phyloP scores from a whole-genome alignment of 2,329 filamentous ascomycete species.

The Ascochyta koolunga region DNA sequence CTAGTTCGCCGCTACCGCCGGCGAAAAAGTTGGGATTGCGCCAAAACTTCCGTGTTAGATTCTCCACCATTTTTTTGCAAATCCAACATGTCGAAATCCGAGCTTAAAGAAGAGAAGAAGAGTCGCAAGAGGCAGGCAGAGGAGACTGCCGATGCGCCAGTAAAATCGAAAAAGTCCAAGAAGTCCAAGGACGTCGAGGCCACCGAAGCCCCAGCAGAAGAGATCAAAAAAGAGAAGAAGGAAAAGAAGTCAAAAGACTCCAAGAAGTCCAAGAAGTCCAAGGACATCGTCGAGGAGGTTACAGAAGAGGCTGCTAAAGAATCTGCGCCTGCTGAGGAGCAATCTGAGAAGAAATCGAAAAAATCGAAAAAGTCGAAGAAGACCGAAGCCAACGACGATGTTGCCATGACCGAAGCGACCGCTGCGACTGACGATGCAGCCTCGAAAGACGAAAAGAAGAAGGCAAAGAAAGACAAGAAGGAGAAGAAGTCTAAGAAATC shows the following conservation, averaged over 20 bases:
- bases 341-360: conserved; percentile 30
- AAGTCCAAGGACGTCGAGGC: conserved; percentile 26
- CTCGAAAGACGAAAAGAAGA: conserved; percentile 30
- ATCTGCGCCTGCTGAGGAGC: conserved; percentile 22
- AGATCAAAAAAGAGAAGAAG: conserved; percentile 33
- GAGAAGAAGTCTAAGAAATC: conserved; percentile 30
- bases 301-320: conserved; percentile 21
- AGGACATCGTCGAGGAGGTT: conserved; percentile 25
- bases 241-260: conserved; percentile 25
- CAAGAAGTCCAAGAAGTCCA: conserved; percentile 43
- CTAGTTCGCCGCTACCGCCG: conserved; percentile 26
- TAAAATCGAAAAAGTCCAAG: conserved; percentile 37
- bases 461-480: conserved; percentile 34
- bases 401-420: conserved; percentile 28
- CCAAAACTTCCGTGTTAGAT: conserved; percentile 14
- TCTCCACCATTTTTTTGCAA: conserved; percentile 15
- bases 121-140: conserved; percentile 45
- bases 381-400: conserved; percentile 23
- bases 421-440: conserved; percentile 12
- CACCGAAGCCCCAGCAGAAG: conserved; percentile 24
- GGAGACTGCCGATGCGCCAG: conserved; percentile 18
- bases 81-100: conserved; percentile 29
- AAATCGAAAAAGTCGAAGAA: conserved; percentile 34
- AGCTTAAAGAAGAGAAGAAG: conserved; percentile 37
- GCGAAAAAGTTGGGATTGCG: conserved; percentile 31